Evolutionary conservation across 2,329 filamentous ascomycete species (phyloP), one percentile per base, ranked within the genome.

Genomic region (Fusarium sp.): DNA sequence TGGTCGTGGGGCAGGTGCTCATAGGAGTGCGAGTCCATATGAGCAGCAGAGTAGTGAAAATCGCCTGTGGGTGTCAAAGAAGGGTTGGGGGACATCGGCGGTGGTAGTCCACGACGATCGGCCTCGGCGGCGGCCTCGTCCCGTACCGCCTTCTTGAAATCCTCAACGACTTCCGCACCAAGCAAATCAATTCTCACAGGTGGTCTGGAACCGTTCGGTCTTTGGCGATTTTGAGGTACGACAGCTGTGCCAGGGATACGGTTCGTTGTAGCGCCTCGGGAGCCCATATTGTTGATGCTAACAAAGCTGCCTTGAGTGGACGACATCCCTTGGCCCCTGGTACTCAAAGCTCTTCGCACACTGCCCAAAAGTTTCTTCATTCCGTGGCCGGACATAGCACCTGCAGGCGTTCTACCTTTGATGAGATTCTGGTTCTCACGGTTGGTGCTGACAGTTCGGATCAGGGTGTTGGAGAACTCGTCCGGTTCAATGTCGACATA

Each of bases 321-420:
- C 16, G 83, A 81, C 14, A 81, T 65, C 7, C 78, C 80, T 63
- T 83, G 85, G 2, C 82, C 83, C 57, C 80, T 82, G 16, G 85
- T 93, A 77, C 93, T 93, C 51, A 98, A 80, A 8, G 91, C 94
- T 68, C 94, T 90, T 20, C 94, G 91, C 40, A 98, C 92, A 67
- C 92, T 95, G 9, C 94, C 92, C 53, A 99, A 86, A 1, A 98
- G 87, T 73, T 90, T 96, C 79, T 91, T 94, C 86, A 98, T 93
- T 4, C 92, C 93, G 32, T 92, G 91, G 48, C 88, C 86, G 12
- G 87, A 90, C 86, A 90, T 88, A 57, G 87, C 87, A 16, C 87
- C 87, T 44, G 85, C 86, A 11, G 84, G 85, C 2, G 83, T 82
- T 27, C 78, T 77, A 14, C 81, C 80, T 70, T 86, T 89, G 44